These are phyloP conservation scores for Tolypocladium sp. DNA, from an alignment of 2,329 filamentous ascomycete species.

Conservation along the genomic window DNA sequence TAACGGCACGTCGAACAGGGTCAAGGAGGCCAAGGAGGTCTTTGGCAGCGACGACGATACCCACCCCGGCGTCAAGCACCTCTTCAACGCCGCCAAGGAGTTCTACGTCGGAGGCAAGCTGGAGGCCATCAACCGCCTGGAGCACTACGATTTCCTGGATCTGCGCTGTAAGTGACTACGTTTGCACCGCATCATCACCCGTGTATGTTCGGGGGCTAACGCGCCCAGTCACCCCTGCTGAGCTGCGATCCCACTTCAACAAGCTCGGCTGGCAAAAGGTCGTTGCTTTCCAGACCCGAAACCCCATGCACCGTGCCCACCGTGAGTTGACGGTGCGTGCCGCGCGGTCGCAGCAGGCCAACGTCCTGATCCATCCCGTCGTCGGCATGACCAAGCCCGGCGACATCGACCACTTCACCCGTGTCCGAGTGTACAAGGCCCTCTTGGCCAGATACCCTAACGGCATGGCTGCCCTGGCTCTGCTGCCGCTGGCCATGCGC, in stretches of 20 bases:
- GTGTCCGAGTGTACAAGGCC: slow-evolving; percentile 96
- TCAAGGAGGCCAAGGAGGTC: slow-evolving; percentile 84
- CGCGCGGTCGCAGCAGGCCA: slow-evolving; percentile 90
- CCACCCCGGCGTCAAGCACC: slow-evolving; percentile 87
- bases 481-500: slow-evolving; percentile 93
- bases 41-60: slow-evolving; percentile 86
- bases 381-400: slow-evolving; percentile 98
- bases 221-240: slow-evolving; percentile 70
- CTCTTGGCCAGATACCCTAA: slow-evolving; percentile 95
- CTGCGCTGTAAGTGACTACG: slow-evolving; percentile 62
- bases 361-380: slow-evolving; percentile 97
- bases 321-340: slow-evolving; percentile 95
- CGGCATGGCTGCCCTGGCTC: slow-evolving; percentile 94
- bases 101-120: slow-evolving; percentile 95
- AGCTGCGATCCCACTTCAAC: slow-evolving; percentile 94
- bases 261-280: slow-evolving; percentile 98
- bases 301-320: slow-evolving; percentile 99
- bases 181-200: neutral
- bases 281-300: slow-evolving; percentile 97
- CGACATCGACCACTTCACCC: slow-evolving; percentile 99
- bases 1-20: slow-evolving; percentile 35
- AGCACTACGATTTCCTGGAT: slow-evolving; percentile 98
- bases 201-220: slow-evolving; percentile 5
- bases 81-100: slow-evolving; percentile 71
- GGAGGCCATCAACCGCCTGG: slow-evolving; percentile 86